Percentiles rank a stretch among this genome's conserved stretches.
Conservation (phyloP, 331 rosid genomes). For the Pyracantha coccinea region DNA sequence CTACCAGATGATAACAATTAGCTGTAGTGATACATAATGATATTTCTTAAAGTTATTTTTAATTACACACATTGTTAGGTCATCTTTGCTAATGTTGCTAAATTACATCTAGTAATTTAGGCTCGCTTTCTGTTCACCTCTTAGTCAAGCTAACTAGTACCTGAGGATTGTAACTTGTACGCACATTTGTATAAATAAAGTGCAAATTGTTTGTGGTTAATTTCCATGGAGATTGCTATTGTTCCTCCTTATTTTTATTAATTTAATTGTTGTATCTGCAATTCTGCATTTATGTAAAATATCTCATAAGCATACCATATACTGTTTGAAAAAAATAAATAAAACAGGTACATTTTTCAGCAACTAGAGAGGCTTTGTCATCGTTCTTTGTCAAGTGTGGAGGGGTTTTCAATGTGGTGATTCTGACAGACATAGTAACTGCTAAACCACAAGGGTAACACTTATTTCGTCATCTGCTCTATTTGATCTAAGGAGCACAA, state of each 20-base stretch:
- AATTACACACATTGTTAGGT: not conserved
- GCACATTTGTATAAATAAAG: not conserved
- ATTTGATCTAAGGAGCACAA: not conserved
- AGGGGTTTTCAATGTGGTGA: slow-evolving; percentile 8
- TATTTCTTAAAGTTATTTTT: not conserved
- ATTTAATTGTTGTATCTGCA: not conserved
- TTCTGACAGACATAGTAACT: slow-evolving; percentile 5
- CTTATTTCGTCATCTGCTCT: not conserved
- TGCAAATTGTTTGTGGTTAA: not conserved
- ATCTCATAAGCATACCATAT: not conserved
- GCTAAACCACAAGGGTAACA: slow-evolving; percentile 20
- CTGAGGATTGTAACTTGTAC: not conserved
- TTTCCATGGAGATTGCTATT: not conserved
- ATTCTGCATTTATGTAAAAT: not conserved
- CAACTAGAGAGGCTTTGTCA: slow-evolving; percentile 16
- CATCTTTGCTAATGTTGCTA: not conserved
- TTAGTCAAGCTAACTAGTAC: not conserved
- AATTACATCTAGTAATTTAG: not conserved
- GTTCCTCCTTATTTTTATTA: not conserved
- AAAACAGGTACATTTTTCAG: slow-evolving; percentile 26
- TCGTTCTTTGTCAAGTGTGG: slow-evolving; percentile 21
- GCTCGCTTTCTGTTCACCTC: not conserved
- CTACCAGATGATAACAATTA: not conserved
- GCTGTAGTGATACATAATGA: not conserved
- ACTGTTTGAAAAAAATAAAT: not conserved